These are phyloP conservation scores for Amylostereum chailletii DNA, from an alignment of 1,284 basidiomycete species.

Conservation along the genomic window DNA sequence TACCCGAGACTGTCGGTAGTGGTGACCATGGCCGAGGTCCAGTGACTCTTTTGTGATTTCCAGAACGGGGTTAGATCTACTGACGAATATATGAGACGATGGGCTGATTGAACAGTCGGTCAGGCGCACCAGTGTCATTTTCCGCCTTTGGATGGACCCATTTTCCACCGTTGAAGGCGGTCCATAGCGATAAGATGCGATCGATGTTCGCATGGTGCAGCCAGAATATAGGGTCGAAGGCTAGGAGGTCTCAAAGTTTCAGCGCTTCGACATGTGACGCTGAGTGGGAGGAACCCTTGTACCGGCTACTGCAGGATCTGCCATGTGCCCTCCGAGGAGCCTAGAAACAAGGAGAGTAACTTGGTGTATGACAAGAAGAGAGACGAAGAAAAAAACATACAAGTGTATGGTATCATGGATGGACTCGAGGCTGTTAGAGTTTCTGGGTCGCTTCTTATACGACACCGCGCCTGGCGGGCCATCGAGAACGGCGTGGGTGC, in stretches of 20 bases:
- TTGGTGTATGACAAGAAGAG: background rate
- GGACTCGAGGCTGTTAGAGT: constrained; percentile 5
- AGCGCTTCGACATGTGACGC: too few species aligned
- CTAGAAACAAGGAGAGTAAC: background rate
- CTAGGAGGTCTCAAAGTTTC: background rate
- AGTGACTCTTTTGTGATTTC: background rate
- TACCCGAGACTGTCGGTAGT: background rate
- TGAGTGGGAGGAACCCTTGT: background rate
- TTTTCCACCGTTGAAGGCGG: background rate
- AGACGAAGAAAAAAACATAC: background rate
- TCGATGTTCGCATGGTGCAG: background rate
- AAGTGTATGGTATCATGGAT: constrained; percentile 6
- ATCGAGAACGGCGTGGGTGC: background rate
- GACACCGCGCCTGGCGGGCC: background rate
- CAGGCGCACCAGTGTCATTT: background rate
- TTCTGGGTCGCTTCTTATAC: background rate
- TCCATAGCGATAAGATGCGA: background rate
- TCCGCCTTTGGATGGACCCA: background rate
- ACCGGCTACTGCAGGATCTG: constrained; percentile 3
- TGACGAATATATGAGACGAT: background rate
- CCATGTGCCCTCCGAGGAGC: constrained; percentile 3
- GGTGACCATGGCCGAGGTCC: background rate
- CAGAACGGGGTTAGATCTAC: background rate
- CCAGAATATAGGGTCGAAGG: background rate
- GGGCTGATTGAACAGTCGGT: background rate